Evolutionary conservation across 169 alveolate species (phyloP).

Genomic region (Plasmodium chabaudi): DNA sequence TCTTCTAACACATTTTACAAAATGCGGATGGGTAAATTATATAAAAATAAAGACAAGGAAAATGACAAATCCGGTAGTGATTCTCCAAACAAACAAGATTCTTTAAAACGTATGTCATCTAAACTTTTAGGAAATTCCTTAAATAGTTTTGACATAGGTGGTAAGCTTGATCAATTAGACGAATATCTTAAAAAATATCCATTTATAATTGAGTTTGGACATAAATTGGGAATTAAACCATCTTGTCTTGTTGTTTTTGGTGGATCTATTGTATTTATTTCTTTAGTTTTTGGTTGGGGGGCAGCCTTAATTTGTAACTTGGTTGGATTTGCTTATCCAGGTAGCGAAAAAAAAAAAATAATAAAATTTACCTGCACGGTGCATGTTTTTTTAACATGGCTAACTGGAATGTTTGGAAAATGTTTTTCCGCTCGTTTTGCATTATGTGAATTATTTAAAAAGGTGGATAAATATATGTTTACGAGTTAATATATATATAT

Average conservation of each 20-base stretch:
- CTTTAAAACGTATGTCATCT: conserved; percentile 38
- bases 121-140: conserved; percentile 26
- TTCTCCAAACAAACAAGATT: not conserved
- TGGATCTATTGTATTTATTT: conserved; percentile 30
- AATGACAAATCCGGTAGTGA: conserved; percentile 6
- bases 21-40: no score
- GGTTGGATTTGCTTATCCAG: conserved; percentile 81
- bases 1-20: no score
- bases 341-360: conserved; percentile 7
- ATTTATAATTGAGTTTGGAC: conserved; percentile 26
- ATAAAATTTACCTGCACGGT: no score
- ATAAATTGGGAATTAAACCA: conserved; percentile 75
- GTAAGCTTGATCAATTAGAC: conserved; percentile 14
- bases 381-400: no score
- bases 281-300: conserved; percentile 79
- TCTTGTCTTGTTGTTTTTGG: conserved; percentile 73
- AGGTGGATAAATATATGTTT: no score
- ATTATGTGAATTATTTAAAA: no score
- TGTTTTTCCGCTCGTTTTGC: no score
- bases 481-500: not conserved
- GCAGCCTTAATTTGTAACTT: conserved; percentile 81
- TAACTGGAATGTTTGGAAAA: no score
- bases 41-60: conserved; percentile 20
- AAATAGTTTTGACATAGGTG: conserved; percentile 15
- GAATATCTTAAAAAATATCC: conserved; percentile 50